Conservation (phyloP, 73 alveolate genomes). For the Breviolum minutum region DNA sequence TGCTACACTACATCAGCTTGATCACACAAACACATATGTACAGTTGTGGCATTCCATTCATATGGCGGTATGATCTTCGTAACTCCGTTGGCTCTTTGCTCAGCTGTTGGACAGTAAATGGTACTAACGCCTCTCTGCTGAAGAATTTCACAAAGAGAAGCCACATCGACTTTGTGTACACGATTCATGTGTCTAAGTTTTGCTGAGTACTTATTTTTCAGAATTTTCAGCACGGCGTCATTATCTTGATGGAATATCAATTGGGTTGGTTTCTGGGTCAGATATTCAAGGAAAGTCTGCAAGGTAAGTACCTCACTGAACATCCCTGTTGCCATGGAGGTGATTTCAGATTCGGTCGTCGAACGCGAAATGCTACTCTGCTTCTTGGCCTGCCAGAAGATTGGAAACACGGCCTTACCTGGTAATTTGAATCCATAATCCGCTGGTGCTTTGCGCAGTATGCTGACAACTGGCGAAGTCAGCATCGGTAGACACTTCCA, state of each 20-base stretch:
- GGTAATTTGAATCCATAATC: background rate
- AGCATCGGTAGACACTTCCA: background rate
- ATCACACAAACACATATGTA: background rate
- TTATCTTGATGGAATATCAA: background rate
- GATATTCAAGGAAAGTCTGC: background rate
- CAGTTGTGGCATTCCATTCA: background rate
- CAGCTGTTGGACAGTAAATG: background rate
- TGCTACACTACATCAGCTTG: too few species aligned
- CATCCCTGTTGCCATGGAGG: background rate
- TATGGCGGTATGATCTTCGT: background rate
- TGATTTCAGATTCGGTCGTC: background rate
- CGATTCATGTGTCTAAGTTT: background rate
- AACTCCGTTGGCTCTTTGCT: constrained; percentile 8
- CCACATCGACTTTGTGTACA: background rate
- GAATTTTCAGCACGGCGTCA: constrained; percentile 4
- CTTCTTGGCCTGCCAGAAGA: background rate
- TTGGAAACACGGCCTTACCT: background rate
- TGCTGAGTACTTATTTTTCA: background rate
- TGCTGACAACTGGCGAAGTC: background rate
- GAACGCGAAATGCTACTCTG: background rate
- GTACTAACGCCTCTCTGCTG: background rate
- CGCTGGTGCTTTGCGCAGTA: background rate
- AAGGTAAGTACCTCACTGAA: background rate
- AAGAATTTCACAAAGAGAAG: background rate
- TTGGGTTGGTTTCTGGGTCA: background rate